phyloP scores from a whole-genome alignment of 192 early-diverging fungal genomes.

The Cladochytrium replicatum region DNA sequence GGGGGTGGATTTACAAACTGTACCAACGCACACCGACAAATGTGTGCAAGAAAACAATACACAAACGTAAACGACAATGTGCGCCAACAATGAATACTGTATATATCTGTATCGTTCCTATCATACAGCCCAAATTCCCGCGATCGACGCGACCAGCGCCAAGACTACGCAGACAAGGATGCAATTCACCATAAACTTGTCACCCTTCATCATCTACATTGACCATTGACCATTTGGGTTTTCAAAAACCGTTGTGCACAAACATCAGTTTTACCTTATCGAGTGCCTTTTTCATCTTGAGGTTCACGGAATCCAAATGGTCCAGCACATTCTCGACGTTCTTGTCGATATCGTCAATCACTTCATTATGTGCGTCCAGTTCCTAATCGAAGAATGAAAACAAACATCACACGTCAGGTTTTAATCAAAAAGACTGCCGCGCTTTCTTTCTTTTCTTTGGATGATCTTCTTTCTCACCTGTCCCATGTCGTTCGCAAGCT shows the following conservation, averaged over 20 bases:
- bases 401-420: neutral
- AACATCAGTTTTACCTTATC: slow-evolving; percentile 35
- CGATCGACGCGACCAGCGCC: slow-evolving; percentile 46
- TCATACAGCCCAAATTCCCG: slow-evolving; percentile 1
- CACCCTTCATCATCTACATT: slow-evolving; percentile 51
- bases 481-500: slow-evolving; percentile 49
- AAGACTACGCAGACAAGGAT: slow-evolving; percentile 47
- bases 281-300: slow-evolving; percentile 41
- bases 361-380: slow-evolving; percentile 47
- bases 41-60: too few species aligned
- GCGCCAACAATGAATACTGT: too few species aligned
- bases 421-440: slow-evolving; percentile 4
- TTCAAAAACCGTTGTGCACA: neutral
- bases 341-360: slow-evolving; percentile 38
- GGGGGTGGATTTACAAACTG: too few species aligned
- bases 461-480: slow-evolving; percentile 17
- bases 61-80: too few species aligned
- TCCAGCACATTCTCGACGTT: slow-evolving; percentile 48
- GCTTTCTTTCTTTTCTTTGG: neutral
- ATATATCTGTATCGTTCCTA: too few species aligned
- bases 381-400: slow-evolving; percentile 24
- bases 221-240: too few species aligned
- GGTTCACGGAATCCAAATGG: slow-evolving; percentile 47
- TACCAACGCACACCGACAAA: too few species aligned
- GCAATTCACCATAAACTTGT: slow-evolving; percentile 53